Conservation (phyloP, 257 asterid genomes). For the Capsicum baccatum region DNA sequence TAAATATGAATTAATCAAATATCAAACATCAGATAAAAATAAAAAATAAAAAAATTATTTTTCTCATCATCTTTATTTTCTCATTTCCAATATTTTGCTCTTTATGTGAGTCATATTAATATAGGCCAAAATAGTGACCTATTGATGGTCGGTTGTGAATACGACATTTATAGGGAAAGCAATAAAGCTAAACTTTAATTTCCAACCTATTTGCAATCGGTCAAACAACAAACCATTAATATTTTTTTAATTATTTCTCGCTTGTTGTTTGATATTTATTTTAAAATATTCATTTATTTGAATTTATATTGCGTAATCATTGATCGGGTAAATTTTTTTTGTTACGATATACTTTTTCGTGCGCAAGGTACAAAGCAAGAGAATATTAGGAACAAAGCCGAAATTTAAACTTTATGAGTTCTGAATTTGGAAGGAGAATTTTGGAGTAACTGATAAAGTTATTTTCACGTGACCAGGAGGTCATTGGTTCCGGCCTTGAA, state of each 20-base stretch:
- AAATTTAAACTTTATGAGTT: too few species aligned
- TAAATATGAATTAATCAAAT: too few species aligned
- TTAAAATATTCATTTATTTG: background rate
- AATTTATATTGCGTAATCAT: background rate
- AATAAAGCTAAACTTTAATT: background rate
- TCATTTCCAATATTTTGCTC: slow-evolving; percentile 14
- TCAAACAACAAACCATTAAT: background rate
- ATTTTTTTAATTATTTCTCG: background rate
- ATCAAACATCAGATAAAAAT: background rate
- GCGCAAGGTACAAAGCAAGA: too few species aligned
- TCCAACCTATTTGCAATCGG: background rate
- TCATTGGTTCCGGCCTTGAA: too few species aligned
- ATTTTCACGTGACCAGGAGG: too few species aligned
- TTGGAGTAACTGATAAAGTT: too few species aligned
- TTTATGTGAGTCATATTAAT: slow-evolving; percentile 1
- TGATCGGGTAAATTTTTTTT: background rate
- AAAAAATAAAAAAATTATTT: too few species aligned
- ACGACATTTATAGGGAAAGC: slow-evolving; percentile 23
- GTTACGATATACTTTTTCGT: too few species aligned
- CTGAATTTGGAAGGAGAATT: too few species aligned
- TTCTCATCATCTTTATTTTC: background rate
- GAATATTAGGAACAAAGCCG: too few species aligned
- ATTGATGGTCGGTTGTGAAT: background rate
- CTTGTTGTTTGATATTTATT: background rate
- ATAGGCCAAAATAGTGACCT: slow-evolving; percentile 11